Evolutionary conservation across 2,329 filamentous ascomycete genomes (phyloP).

Genomic region (Tolypocladium album): DNA sequence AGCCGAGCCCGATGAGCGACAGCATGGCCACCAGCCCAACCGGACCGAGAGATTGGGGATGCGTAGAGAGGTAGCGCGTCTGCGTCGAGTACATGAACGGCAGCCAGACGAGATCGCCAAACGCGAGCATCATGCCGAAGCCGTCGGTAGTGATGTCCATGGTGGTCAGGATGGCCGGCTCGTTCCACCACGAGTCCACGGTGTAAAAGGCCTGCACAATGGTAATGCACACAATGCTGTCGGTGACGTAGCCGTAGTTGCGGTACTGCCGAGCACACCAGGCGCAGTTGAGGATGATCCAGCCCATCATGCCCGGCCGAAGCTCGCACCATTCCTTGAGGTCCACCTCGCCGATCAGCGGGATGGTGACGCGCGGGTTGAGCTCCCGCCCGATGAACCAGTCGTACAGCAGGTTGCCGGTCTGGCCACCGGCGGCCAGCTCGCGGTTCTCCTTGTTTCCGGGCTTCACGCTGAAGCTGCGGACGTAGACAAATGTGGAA

Average conservation of each 20-base stretch:
- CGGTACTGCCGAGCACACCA: conserved; percentile 84
- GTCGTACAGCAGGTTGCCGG: conserved; percentile 82
- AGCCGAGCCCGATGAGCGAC: conserved; percentile 60
- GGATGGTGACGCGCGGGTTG: conserved; percentile 74
- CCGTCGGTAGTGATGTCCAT: conserved; percentile 92
- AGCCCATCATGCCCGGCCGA: conserved; percentile 83
- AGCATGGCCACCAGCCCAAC: conserved; percentile 54
- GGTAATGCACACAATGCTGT: conserved; percentile 74
- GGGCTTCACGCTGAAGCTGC: conserved; percentile 72
- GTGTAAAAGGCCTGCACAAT: conserved; percentile 73
- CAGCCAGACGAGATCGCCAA: conserved; percentile 88
- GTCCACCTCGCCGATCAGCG: conserved; percentile 74
- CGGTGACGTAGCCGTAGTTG: conserved; percentile 70
- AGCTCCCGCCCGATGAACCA: conserved; percentile 96
- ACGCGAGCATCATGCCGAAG: conserved; percentile 90
- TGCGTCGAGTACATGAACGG: conserved; percentile 83
- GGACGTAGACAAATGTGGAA: conserved; percentile 69
- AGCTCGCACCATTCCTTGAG: conserved; percentile 87
- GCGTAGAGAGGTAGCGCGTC: conserved; percentile 71
- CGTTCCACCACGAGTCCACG: conserved; percentile 77
- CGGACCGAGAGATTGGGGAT: conserved; percentile 70
- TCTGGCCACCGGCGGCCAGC: conserved; percentile 70
- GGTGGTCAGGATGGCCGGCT: conserved; percentile 79
- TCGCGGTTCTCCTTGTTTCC: conserved; percentile 63
- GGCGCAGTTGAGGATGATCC: conserved; percentile 75